Evolutionary conservation across 2,329 filamentous ascomycete species (phyloP).

Genomic region (Lecanosticta acicola): DNA sequence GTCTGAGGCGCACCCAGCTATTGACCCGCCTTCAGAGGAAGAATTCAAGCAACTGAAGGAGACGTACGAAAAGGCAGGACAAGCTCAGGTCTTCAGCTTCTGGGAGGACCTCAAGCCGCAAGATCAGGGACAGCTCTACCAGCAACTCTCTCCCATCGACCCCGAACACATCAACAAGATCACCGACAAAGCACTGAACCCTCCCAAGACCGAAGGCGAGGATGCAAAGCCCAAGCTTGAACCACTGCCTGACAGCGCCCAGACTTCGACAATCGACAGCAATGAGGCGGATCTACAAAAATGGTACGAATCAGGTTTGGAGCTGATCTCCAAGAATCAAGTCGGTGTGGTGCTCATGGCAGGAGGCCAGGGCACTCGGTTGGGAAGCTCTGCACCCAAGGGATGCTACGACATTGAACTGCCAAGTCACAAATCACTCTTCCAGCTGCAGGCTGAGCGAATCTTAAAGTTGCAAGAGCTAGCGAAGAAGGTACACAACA

Average conservation of each 20-base stretch:
- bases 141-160: conserved; percentile 76
- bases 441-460: conserved; percentile 94
- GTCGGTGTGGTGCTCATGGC: conserved; percentile 92
- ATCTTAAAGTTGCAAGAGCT: conserved; percentile 81
- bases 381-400: conserved; percentile 93
- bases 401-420: conserved; percentile 96
- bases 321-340: conserved; percentile 61
- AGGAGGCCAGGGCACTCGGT: conserved; percentile 87
- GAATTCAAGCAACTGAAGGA: conserved; percentile 63
- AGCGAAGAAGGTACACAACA: conserved; percentile 63
- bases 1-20: conserved; percentile 31
- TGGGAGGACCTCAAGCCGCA: conserved; percentile 69
- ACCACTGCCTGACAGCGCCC: conserved; percentile 79
- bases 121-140: conserved; percentile 73
- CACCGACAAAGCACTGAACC: conserved; percentile 73
- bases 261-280: conserved; percentile 88
- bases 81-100: conserved; percentile 81
- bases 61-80: conserved; percentile 67
- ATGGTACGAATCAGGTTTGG: conserved; percentile 72
- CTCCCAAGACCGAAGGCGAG: conserved; percentile 56
- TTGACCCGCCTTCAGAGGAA: conserved; percentile 55
- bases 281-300: conserved; percentile 67
- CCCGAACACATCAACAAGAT: conserved; percentile 83
- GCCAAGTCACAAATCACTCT: conserved; percentile 86
- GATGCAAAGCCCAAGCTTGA: conserved; percentile 59